Base-by-base conservation (phyloP, 2,329 filamentous ascomycete genomes). In the Colletotrichum caudatum region DNA sequence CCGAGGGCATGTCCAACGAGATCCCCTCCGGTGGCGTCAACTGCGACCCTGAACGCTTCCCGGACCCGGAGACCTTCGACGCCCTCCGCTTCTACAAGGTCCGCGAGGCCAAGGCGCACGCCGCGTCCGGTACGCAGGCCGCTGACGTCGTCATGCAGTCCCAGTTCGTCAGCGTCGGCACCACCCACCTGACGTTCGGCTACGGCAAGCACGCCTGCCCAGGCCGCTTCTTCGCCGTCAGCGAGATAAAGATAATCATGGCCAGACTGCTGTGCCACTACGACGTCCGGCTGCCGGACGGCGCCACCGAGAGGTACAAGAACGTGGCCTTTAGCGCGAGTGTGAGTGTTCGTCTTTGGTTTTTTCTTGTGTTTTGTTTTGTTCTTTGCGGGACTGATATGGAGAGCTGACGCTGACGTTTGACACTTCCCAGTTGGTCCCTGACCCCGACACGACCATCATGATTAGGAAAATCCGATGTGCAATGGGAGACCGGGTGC, bases 1-100 rank as follows among this genome's bases (percentile, higher is more conserved):
- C 84, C 1, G 78, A 80, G 0, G 84, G 84, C 39, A 81, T 82
- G 5, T 79, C 80, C 23, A 79, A 86, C 35, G 81, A 86, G 68
- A 77, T 84, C 0, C 80, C 84, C 0, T 74, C 80, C 18, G 77
- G 78, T 26, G 81, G 79, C 44, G 72, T 83, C 70, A 78, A 78
- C 64, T 74, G 74, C 4, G 84, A 86, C 75, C 75, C 79, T 11
- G 78, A 79, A 5, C 56, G 70, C 75, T 84, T 81, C 74, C 76
- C 78, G 5, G 77, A 81, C 35, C 80, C 84, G 6, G 80, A 83
- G n/a, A 79, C 78, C 0, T 84, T 87, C 64, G 85, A 87, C 71
- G 81, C 83, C 9, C 74, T 87, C 44, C 84, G 86, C 65, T 87
- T 87, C 78, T 85, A 84, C 76, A 82, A 78, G 51, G 75, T 84